A percentile compares a stretch with the other conserved stretches of the same genome.
phyloP scores from a whole-genome alignment of 164 flowering plant species.

The Stephania cephalantha region DNA sequence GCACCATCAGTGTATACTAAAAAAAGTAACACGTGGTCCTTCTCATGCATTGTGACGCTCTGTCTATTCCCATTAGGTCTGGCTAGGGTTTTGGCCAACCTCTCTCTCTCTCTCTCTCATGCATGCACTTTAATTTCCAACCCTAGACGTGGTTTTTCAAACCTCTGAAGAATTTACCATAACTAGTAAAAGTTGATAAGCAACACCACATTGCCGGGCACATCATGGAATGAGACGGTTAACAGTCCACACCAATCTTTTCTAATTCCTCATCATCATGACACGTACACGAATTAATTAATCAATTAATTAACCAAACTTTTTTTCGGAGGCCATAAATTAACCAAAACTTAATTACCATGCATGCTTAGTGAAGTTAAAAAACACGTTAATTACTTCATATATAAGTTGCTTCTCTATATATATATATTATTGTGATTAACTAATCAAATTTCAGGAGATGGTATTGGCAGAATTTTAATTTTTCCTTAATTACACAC shows the following conservation, averaged over 20 bases:
- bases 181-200: constrained; percentile 11
- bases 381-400: too few relatives aligned
- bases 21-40: constrained; percentile 6
- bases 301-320: too few relatives aligned
- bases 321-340: too few relatives aligned
- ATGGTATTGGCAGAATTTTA: too few relatives aligned
- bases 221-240: constrained; percentile 17
- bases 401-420: too few relatives aligned
- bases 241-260: constrained; percentile 18
- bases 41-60: constrained; percentile 20
- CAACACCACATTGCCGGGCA: neutral
- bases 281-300: too few relatives aligned
- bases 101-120: constrained; percentile 5
- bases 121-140: constrained; percentile 5
- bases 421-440: too few relatives aligned
- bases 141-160: constrained; percentile 10
- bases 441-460: too few relatives aligned
- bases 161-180: constrained; percentile 9
- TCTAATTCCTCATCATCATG: neutral
- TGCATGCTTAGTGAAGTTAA: too few relatives aligned
- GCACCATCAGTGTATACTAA: constrained; percentile 3
- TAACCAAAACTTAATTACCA: too few relatives aligned
- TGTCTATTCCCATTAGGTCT: constrained; percentile 22
- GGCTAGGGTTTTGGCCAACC: constrained; percentile 25
- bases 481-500: too few relatives aligned